A percentile compares a stretch with the other conserved stretches of the same genome.
Conservation (phyloP, 1,284 basidiomycete genomes). For the Leccinum fallax region DNA sequence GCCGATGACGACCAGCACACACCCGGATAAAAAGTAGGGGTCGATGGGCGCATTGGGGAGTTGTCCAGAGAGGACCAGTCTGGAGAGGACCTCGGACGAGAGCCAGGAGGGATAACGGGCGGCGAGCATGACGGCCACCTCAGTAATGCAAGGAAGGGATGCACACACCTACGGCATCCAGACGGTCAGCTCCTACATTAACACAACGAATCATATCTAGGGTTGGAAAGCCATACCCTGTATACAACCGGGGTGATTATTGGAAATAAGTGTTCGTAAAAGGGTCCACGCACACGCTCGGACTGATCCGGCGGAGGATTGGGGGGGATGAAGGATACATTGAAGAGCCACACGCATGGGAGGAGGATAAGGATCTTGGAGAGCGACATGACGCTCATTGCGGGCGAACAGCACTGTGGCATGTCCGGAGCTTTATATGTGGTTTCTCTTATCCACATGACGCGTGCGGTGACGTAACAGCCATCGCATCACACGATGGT, state of each 20-base stretch:
- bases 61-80: constrained; percentile 1
- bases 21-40: constrained; percentile 22
- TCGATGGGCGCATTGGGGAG: constrained; percentile 21
- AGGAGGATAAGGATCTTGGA: background rate
- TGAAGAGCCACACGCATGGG: background rate
- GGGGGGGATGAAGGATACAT: background rate
- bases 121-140: constrained; percentile 22
- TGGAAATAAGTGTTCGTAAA: background rate
- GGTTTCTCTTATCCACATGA: too few relatives aligned
- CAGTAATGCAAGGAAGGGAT: background rate
- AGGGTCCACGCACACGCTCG: background rate
- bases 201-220: background rate
- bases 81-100: constrained; percentile 22
- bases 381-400: too few relatives aligned
- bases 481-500: too few relatives aligned
- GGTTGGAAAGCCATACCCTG: background rate
- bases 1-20: constrained; percentile 19
- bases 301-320: background rate
- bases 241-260: background rate
- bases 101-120: constrained; percentile 16
- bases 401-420: too few relatives aligned
- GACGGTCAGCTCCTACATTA: background rate
- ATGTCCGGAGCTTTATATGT: too few relatives aligned
- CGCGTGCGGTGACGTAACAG: too few relatives aligned
- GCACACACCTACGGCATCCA: background rate